A percentile compares a stretch with the other conserved stretches of the same genome.
Evolutionary conservation across 2,329 filamentous ascomycete species (phyloP).

Genomic region (Beauveria caledonica): DNA sequence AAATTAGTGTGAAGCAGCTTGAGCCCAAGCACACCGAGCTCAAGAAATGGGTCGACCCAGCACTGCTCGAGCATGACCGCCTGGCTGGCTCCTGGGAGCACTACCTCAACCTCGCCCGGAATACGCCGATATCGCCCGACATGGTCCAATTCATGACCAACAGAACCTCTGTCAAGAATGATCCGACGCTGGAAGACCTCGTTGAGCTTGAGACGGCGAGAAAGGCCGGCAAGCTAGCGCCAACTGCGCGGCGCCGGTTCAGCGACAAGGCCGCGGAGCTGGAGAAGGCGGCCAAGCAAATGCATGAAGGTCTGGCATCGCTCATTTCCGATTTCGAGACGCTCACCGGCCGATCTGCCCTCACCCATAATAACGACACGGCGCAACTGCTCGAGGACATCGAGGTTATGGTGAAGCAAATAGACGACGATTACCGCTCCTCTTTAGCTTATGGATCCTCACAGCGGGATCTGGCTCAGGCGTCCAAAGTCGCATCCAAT

Average conservation of each 20-base stretch:
- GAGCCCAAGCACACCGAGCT: constrained; percentile 65
- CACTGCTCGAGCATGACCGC: constrained; percentile 58
- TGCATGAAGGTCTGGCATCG: constrained; percentile 53
- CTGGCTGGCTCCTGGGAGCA: constrained; percentile 60
- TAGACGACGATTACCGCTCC: constrained; percentile 77
- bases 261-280: constrained; percentile 51
- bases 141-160: constrained; percentile 60
- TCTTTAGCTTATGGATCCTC: constrained; percentile 61
- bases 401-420: constrained; percentile 75
- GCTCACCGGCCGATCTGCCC: constrained; percentile 43
- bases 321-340: constrained; percentile 57
- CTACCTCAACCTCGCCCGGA: constrained; percentile 56
- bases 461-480: constrained; percentile 50
- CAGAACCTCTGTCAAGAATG: constrained; percentile 34
- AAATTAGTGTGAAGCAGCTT: constrained; percentile 62
- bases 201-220: constrained; percentile 66
- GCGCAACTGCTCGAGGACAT: constrained; percentile 72
- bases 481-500: constrained; percentile 54
- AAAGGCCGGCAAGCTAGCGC: constrained; percentile 60
- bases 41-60: constrained; percentile 60
- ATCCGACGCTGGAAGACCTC: constrained; percentile 62
- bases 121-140: constrained; percentile 54
- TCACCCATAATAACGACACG: constrained; percentile 55
- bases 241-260: constrained; percentile 51
- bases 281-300: constrained; percentile 49